Evolutionary conservation across 208 protist species (phyloP).

Genomic region (Wallacemonas sp.): DNA sequence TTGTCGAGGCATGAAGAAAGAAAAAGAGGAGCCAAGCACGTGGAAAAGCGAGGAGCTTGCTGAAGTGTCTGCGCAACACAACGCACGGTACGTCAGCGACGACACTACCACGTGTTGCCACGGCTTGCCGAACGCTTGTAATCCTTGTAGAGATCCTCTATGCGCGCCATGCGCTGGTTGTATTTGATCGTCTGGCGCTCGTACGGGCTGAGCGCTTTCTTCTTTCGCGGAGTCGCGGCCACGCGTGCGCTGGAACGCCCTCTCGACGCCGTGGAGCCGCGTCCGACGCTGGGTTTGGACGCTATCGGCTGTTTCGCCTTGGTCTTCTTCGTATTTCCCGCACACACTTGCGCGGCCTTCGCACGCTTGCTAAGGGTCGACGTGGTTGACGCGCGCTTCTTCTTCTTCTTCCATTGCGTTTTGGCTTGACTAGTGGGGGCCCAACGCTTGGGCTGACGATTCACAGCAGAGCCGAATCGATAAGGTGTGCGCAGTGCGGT

Average conservation of each 20-base stretch:
- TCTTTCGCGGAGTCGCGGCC: background rate
- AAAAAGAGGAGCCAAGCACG: constrained; percentile 5
- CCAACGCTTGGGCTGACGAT: background rate
- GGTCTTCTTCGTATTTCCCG: background rate
- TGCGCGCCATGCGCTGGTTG: constrained; percentile 83
- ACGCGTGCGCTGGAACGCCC: too few species aligned
- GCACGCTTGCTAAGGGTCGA: background rate
- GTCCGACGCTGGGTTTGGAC: too few species aligned
- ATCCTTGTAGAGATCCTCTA: constrained; percentile 79
- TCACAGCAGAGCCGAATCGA: constrained; percentile 3
- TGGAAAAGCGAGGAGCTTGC: background rate
- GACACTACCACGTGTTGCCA: background rate
- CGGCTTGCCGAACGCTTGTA: constrained; percentile 31
- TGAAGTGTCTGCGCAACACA: background rate
- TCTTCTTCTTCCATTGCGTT: background rate
- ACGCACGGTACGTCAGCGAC: background rate
- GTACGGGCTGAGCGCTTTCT: constrained; percentile 29
- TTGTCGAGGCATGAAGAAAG: background rate
- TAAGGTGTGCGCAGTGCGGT: background rate
- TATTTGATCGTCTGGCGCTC: constrained; percentile 73
- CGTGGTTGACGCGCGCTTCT: background rate
- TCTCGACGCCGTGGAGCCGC: too few species aligned
- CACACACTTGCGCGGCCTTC: background rate
- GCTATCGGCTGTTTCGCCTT: too few species aligned
- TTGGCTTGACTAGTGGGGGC: background rate